Percentiles rank a stretch among this genome's conserved stretches.
These are phyloP conservation scores for Dryas drummondii DNA, from an alignment of 306 rosid genomes.

Conservation along the genomic window DNA sequence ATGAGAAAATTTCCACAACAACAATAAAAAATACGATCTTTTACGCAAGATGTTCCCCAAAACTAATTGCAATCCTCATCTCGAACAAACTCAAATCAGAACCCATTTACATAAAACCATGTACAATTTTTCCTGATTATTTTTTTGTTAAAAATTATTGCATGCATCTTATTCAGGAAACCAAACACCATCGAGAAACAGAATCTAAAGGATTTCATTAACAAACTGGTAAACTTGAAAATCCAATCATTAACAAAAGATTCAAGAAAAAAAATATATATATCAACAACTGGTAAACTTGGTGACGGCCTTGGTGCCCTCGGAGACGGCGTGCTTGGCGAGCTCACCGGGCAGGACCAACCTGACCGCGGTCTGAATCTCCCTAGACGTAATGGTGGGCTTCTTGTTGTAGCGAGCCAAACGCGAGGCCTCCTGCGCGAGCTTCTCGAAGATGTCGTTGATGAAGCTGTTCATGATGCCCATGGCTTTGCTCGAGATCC, in stretches of 20 bases:
- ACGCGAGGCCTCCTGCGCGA: constrained; percentile 66
- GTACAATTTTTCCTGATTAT: no score
- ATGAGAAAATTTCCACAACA: no score
- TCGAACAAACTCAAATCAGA: no score
- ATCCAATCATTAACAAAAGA: neutral
- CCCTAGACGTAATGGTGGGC: constrained; percentile 68
- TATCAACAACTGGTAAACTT: constrained; percentile 61
- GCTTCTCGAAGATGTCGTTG: constrained; percentile 76
- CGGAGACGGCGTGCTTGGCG: constrained; percentile 80
- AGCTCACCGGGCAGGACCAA: constrained; percentile 73
- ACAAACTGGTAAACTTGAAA: no score
- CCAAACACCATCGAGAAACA: no score
- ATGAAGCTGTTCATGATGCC: constrained; percentile 83
- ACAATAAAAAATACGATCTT: no score
- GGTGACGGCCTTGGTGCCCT: constrained; percentile 79
- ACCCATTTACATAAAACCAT: no score
- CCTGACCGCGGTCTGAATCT: constrained; percentile 76
- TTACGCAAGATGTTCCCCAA: no score
- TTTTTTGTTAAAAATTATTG: no score
- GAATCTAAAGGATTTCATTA: no score
- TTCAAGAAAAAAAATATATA: constrained; percentile 9
- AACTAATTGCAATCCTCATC: no score
- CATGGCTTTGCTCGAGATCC: constrained; percentile 84
- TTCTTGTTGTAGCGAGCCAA: constrained; percentile 73
- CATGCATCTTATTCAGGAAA: no score